Conservation (phyloP, 768 basidiomycete genomes). For the Coprinopsis strossmayeri region DNA sequence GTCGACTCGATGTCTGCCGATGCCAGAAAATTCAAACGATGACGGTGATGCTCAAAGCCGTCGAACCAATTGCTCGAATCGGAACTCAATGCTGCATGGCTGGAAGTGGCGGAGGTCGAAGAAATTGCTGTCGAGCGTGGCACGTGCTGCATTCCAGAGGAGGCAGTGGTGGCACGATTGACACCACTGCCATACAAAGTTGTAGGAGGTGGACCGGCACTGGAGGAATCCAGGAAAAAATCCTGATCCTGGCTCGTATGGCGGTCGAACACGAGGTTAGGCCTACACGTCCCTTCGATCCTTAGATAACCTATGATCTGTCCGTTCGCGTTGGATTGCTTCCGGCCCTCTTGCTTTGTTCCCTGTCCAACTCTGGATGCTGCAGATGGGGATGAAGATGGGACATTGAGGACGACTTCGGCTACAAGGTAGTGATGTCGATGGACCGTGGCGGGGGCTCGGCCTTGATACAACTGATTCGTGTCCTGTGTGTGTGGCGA, state of each 20-base stretch:
- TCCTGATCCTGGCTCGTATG: neutral
- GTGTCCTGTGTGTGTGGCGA: too few relatives aligned
- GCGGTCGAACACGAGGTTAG: neutral
- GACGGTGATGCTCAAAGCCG: neutral
- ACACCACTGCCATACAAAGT: neutral
- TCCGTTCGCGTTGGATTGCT: neutral
- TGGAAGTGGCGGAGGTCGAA: neutral
- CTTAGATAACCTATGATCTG: slow-evolving; percentile 1
- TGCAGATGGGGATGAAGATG: neutral
- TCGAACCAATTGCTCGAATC: neutral
- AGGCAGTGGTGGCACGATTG: too few relatives aligned
- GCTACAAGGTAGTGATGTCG: neutral
- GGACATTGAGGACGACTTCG: neutral
- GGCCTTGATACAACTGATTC: neutral
- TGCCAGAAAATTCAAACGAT: neutral
- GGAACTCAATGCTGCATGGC: neutral
- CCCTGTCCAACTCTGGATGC: neutral
- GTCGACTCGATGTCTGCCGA: slow-evolving; percentile 1
- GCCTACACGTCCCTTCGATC: slow-evolving; percentile 7
- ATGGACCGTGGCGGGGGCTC: neutral
- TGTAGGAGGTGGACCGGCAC: neutral
- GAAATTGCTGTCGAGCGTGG: too few relatives aligned
- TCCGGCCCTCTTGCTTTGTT: neutral
- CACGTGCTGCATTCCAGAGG: too few relatives aligned
- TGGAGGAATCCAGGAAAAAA: neutral